phyloP scores from a whole-genome alignment of 257 asterid genomes.

The Penstemon barbatus region DNA sequence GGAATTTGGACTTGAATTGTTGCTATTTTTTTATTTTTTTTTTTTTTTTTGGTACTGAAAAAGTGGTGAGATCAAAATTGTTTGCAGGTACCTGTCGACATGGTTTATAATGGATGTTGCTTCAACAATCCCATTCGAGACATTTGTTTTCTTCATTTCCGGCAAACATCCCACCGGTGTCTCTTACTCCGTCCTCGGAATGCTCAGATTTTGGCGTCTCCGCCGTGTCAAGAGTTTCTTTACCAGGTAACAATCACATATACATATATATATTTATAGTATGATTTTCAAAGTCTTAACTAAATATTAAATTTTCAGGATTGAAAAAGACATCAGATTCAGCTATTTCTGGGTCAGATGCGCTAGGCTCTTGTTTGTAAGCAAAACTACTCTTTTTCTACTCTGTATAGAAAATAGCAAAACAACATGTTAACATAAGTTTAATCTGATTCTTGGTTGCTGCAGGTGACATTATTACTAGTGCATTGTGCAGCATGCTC shows the following conservation, averaged over 20 bases:
- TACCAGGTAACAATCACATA: slow-evolving; percentile 48
- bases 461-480: slow-evolving; percentile 68
- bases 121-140: slow-evolving; percentile 83
- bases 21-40: too few relatives aligned
- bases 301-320: slow-evolving; percentile 45
- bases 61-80: not conserved
- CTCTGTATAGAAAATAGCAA: not conserved
- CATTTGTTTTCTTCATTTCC: slow-evolving; percentile 55
- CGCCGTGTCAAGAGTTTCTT: slow-evolving; percentile 78
- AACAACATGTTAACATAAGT: not conserved
- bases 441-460: slow-evolving; percentile 9
- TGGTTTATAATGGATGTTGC: slow-evolving; percentile 96
- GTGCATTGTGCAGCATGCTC: slow-evolving; percentile 90
- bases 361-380: slow-evolving; percentile 83
- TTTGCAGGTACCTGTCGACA: slow-evolving; percentile 72
- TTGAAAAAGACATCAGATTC: slow-evolving; percentile 91
- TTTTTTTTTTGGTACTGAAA: too few relatives aligned
- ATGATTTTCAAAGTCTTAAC: not conserved
- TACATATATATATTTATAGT: too few relatives aligned
- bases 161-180: slow-evolving; percentile 60
- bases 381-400: slow-evolving; percentile 27
- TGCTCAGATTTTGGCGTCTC: slow-evolving; percentile 95
- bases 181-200: slow-evolving; percentile 68
- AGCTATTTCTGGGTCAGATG: slow-evolving; percentile 95
- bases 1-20: too few relatives aligned